Evolutionary conservation across 352 stramenopile genomes (phyloP).

Genomic region (Phytophthora constricta): DNA sequence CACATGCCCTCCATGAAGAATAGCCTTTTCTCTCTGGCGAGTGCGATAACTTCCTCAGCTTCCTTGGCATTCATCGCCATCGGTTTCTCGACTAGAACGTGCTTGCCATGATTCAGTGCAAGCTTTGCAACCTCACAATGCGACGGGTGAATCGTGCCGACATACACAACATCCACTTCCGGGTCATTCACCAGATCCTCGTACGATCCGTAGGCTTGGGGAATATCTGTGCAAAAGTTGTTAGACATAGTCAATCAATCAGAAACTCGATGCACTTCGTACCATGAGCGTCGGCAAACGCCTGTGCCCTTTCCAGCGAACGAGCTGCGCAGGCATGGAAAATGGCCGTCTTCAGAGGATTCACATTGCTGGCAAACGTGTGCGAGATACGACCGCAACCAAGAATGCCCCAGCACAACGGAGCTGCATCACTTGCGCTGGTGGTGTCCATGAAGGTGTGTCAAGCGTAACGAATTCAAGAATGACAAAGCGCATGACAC

Average conservation of each 20-base stretch:
- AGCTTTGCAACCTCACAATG: constrained; percentile 66
- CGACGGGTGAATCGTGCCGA: constrained; percentile 83
- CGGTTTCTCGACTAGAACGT: constrained; percentile 90
- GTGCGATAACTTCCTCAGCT: constrained; percentile 53
- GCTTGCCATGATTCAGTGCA: constrained; percentile 76
- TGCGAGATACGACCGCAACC: constrained; percentile 70
- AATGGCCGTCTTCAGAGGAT: constrained; percentile 20
- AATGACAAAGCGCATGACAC: background rate
- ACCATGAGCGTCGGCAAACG: constrained; percentile 34
- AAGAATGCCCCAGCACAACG: constrained; percentile 65
- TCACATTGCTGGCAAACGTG: constrained; percentile 59
- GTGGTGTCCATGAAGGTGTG: constrained; percentile 3
- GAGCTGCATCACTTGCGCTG: constrained; percentile 2
- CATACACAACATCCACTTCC: constrained; percentile 85
- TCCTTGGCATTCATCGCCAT: constrained; percentile 78
- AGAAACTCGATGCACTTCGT: background rate
- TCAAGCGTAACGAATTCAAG: background rate
- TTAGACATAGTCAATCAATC: background rate
- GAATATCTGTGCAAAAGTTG: constrained; percentile 27
- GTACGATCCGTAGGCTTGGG: constrained; percentile 75
- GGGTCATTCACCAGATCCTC: constrained; percentile 70
- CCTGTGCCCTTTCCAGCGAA: constrained; percentile 18
- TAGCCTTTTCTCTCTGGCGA: constrained; percentile 6
- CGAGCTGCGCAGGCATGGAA: constrained; percentile 37
- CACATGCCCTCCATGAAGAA: constrained; percentile 82